Evolutionary conservation across 1,139 yeast species (phyloP).

Genomic region (Yamadazyma trypodendri): DNA sequence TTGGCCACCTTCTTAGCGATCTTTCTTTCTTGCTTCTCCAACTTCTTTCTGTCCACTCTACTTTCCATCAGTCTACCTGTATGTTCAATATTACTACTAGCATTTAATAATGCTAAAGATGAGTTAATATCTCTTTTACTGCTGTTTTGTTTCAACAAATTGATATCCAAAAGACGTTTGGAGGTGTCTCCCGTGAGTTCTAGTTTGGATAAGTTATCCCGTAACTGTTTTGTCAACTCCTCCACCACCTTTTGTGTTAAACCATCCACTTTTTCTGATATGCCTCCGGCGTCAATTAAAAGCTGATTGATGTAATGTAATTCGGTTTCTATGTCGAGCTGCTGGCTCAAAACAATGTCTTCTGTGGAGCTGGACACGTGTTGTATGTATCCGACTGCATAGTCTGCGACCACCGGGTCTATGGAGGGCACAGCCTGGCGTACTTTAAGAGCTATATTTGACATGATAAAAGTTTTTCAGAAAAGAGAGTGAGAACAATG

Average conservation of each 20-base stretch:
- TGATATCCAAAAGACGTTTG: conserved; percentile 72
- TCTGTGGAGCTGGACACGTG: conserved; percentile 73
- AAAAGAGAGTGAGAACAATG: neutral
- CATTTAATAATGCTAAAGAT: conserved; percentile 69
- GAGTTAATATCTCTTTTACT: conserved; percentile 73
- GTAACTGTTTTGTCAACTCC: conserved; percentile 54
- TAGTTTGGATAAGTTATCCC: conserved; percentile 69
- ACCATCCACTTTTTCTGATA: conserved; percentile 48
- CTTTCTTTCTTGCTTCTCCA: conserved; percentile 95
- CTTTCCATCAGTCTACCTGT: conserved; percentile 90
- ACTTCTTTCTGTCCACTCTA: conserved; percentile 91
- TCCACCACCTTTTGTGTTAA: conserved; percentile 46
- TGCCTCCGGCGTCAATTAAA: conserved; percentile 79
- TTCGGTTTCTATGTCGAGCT: conserved; percentile 64
- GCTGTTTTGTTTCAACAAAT: conserved; percentile 54
- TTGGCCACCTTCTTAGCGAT: conserved; percentile 96
- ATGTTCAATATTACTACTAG: conserved; percentile 82
- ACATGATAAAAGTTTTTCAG: conserved; percentile 27
- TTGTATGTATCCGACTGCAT: conserved; percentile 85
- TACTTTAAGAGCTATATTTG: conserved; percentile 63
- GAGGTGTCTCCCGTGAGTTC: conserved; percentile 76
- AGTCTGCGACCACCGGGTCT: conserved; percentile 88
- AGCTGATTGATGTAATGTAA: conserved; percentile 62
- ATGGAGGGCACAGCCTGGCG: conserved; percentile 86
- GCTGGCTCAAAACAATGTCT: conserved; percentile 79